Evolutionary conservation across 2,329 filamentous ascomycete genomes (phyloP), one percentile per base, ranked within the genome.

Genomic region (Ceratocystis huliohia): DNA sequence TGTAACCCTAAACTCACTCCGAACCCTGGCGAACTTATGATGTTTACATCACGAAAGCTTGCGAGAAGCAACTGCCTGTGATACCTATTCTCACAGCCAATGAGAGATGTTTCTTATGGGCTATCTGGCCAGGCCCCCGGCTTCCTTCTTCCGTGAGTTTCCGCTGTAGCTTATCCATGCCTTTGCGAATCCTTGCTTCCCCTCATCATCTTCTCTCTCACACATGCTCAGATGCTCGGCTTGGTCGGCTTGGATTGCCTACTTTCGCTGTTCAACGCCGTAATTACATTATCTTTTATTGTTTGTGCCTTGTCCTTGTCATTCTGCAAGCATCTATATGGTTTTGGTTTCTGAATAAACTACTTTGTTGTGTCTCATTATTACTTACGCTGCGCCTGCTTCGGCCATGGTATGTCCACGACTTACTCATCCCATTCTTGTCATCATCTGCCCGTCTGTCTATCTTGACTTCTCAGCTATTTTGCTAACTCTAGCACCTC

Each of bases 211-310:
- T 48, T 53, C 48, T 13, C 28, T n/a, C 53, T 30, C 15, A 57
- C 53, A 56, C 3, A 56, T 57, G 13, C 22, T 57, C 53, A 57
- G n/a, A 57, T 33, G 28, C 22, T 15, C 28, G 53, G 53, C 22
- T 57, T 28, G 28, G 53, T 30, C 22, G 53, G 22, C 22, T 30
- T 13, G 22, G 53, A 57, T 33, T 30, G 53, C 10, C 53, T 25
- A 30, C 13, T 30, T 3, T 33, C 25, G 53, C 22, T 33, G 22
- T 15, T 13, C 53, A 20, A 57, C 25, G 22, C 53, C 53, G 53
- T 30, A 13, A 57, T 33, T 17, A 33, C 53, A 57, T 57, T 33
- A 57, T 57, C 10, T 56, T 57, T 57, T 57, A 57, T 57, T 17
- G 28, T 22, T 30, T 57, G 13, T 33, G 53, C 10, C 53, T 57